A percentile compares a stretch with the other conserved stretches of the same genome.
These are phyloP conservation scores for Ramicandelaber brevisporus DNA, from an alignment of 192 early-diverging fungal genomes.

Conservation along the genomic window DNA sequence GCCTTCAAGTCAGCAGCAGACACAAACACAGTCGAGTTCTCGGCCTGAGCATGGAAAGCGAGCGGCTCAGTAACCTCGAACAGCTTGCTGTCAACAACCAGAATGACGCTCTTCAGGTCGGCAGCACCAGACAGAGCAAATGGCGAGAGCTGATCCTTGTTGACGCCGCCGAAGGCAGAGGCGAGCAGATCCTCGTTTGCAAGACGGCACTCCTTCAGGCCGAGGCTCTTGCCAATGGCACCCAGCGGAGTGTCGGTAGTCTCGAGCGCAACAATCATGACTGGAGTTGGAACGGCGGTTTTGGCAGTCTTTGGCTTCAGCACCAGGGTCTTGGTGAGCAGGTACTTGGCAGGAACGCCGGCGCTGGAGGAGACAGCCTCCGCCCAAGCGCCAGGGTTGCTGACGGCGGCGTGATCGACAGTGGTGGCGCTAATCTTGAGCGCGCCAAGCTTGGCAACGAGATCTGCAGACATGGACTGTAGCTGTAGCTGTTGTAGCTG, in stretches of 20 bases:
- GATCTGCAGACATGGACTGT: too few species aligned
- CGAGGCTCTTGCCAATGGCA: constrained; percentile 20
- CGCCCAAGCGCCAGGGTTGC: constrained; percentile 28
- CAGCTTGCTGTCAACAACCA: constrained; percentile 48
- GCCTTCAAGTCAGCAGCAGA: constrained; percentile 20
- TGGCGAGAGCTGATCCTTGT: constrained; percentile 31
- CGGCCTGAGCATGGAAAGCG: constrained; percentile 40
- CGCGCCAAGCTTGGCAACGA: constrained; percentile 4
- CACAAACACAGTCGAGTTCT: constrained; percentile 27
- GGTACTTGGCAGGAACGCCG: constrained; percentile 8
- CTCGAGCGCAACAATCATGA: constrained; percentile 33
- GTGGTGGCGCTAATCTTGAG: constrained; percentile 9
- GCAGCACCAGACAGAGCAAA: constrained; percentile 38
- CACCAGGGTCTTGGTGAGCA: constrained; percentile 44
- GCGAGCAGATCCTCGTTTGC: constrained; percentile 38
- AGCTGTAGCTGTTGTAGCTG: too few species aligned
- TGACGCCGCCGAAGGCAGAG: not conserved
- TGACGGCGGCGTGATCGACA: constrained; percentile 23
- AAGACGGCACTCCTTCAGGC: constrained; percentile 45
- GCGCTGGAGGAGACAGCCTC: constrained; percentile 9
- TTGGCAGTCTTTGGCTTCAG: constrained; percentile 57
- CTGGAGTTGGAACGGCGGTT: constrained; percentile 25
- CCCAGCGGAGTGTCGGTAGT: constrained; percentile 21
- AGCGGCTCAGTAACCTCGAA: constrained; percentile 16
- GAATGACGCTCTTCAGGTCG: constrained; percentile 23